These are phyloP conservation scores for Jaminaea rosea DNA, from an alignment of 1,284 basidiomycete species.

Conservation along the genomic window DNA sequence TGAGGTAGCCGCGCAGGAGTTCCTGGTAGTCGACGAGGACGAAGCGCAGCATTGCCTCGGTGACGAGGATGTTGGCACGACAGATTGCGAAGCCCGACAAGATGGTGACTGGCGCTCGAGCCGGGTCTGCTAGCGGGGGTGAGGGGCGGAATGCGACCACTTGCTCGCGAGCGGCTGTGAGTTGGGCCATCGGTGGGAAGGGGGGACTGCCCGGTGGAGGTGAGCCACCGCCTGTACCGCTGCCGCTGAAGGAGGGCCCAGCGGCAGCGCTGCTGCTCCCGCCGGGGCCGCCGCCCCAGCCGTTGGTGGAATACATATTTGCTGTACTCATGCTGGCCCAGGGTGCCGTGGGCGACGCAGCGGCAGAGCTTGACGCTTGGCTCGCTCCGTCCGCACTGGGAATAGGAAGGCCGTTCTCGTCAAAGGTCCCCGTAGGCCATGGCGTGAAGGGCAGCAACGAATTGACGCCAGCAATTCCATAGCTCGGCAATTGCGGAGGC, in stretches of 20 bases:
- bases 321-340: no score
- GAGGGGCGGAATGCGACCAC: constrained; percentile 24
- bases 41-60: constrained; percentile 26
- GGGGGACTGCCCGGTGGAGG: background rate
- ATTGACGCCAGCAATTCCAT: background rate
- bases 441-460: background rate
- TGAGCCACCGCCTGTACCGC: background rate
- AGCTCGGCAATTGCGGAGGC: background rate
- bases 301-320: no score
- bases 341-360: background rate
- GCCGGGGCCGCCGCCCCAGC: background rate
- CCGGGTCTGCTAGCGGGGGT: constrained; percentile 9
- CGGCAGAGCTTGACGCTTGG: background rate
- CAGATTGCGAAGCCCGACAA: constrained; percentile 28
- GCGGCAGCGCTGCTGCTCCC: no score
- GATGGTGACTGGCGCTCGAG: background rate
- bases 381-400: background rate
- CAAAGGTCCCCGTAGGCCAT: background rate
- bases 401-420: background rate
- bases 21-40: constrained; percentile 24
- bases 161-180: constrained; percentile 10
- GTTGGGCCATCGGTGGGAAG: background rate
- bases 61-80: constrained; percentile 30
- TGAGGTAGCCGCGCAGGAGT: background rate
- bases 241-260: background rate